Conservation (phyloP, 2,329 filamentous ascomycete species). For the Phaeophleospora eucalypticola region DNA sequence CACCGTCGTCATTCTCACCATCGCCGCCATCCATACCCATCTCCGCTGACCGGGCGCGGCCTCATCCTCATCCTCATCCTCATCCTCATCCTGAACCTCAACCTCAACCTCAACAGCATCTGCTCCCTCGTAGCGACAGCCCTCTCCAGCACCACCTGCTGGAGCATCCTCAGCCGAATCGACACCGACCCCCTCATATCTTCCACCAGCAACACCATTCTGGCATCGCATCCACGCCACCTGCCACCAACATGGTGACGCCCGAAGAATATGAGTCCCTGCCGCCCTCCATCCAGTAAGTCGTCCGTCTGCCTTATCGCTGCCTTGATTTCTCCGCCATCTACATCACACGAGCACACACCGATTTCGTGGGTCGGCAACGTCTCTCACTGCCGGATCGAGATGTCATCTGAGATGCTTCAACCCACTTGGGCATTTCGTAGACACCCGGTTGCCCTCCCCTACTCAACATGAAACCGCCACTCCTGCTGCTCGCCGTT, state of each 20-base stretch:
- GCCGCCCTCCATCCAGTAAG: slow-evolving; percentile 43
- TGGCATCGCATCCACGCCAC: slow-evolving; percentile 1
- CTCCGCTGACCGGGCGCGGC: no score
- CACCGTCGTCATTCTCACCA: no score
- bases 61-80: no score
- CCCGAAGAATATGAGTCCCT: slow-evolving; percentile 41
- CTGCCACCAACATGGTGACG: slow-evolving; percentile 22
- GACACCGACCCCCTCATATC: slow-evolving; percentile 1
- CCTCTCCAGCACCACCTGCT: not conserved
- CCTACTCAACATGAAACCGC: slow-evolving; percentile 12
- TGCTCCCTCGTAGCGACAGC: not conserved
- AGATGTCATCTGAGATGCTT: not conserved
- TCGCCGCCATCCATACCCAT: not conserved
- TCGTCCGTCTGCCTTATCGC: slow-evolving; percentile 11
- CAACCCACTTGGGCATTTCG: not conserved
- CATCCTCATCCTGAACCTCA: slow-evolving; percentile 1
- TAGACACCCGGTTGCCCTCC: not conserved
- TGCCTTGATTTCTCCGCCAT: not conserved
- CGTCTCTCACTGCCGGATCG: not conserved
- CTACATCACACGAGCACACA: not conserved
- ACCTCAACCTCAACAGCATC: not conserved
- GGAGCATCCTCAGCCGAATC: slow-evolving; percentile 2
- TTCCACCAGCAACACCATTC: slow-evolving; percentile 2
- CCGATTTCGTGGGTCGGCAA: slow-evolving; percentile 16
- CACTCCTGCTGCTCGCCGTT: slow-evolving; percentile 2